phyloP scores from a whole-genome alignment of 805 yeast species.

The Saccharomycopsis sp. region DNA sequence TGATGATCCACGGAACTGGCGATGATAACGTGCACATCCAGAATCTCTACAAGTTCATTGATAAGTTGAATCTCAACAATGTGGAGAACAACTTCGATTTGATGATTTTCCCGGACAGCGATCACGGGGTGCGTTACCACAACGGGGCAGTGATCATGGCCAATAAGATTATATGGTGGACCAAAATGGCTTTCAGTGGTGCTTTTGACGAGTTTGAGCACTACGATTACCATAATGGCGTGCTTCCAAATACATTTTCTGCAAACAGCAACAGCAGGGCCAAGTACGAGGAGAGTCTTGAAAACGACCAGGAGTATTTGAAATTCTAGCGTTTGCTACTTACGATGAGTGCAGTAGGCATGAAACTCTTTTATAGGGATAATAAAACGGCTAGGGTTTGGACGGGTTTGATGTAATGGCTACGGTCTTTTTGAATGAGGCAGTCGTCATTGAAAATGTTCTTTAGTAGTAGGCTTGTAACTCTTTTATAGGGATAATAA shows the following conservation, averaged over 20 bases:
- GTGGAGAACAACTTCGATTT: constrained; percentile 74
- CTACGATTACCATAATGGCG: constrained; percentile 4
- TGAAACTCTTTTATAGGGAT: too few species aligned
- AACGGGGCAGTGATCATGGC: constrained; percentile 65
- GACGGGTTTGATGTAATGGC: too few species aligned
- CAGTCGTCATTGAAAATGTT: too few species aligned
- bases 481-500: too few species aligned
- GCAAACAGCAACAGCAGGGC: neutral
- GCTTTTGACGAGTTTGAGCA: constrained; percentile 29
- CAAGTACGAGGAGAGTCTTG: neutral
- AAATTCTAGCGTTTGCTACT: too few species aligned
- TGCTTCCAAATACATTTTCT: neutral
- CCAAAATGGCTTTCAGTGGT: constrained; percentile 51
- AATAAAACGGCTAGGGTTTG: too few species aligned
- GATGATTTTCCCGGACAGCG: constrained; percentile 76
- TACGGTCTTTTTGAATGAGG: too few species aligned
- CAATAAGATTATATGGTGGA: constrained; percentile 62
- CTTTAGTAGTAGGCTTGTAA: too few species aligned
- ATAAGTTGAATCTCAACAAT: constrained; percentile 41
- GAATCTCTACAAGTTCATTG: constrained; percentile 56
- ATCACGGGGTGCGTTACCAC: constrained; percentile 66
- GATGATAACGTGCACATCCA: constrained; percentile 82
- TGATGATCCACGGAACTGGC: constrained; percentile 75
- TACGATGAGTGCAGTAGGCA: too few species aligned
- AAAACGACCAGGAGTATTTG: neutral